These are phyloP conservation scores for Kodamaea sp. DNA, from an alignment of 1,139 yeast genomes.

Conservation along the genomic window DNA sequence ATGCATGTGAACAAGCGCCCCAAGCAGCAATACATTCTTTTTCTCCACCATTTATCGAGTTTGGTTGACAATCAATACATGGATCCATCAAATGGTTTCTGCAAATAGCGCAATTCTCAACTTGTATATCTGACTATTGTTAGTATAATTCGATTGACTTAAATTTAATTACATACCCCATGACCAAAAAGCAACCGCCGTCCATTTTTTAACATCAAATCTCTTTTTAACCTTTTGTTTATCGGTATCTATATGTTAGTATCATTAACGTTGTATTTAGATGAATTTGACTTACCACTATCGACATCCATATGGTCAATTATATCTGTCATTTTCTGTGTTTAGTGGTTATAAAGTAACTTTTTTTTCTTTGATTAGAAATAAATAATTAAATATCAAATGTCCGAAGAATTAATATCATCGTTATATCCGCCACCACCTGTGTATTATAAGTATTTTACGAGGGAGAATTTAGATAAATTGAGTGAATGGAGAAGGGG, in stretches of 20 bases:
- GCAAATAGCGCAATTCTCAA: constrained; percentile 97
- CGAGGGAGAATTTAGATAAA: constrained; percentile 52
- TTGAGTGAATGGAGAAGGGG: constrained; percentile 22
- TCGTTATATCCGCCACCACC: constrained; percentile 90
- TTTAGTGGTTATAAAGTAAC: background rate
- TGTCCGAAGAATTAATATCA: constrained; percentile 41
- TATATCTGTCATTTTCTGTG: constrained; percentile 18
- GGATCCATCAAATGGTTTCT: constrained; percentile 98
- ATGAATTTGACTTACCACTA: constrained; percentile 20
- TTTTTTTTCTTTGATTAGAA: background rate
- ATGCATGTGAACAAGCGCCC: constrained; percentile 95
- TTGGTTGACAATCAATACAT: constrained; percentile 95
- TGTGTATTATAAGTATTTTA: constrained; percentile 64
- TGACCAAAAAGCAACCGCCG: constrained; percentile 99
- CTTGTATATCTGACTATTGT: constrained; percentile 58
- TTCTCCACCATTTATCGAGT: constrained; percentile 60
- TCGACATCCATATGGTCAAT: constrained; percentile 32
- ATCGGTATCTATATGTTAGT: constrained; percentile 1
- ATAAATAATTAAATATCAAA: constrained; percentile 1
- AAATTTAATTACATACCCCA: constrained; percentile 64
- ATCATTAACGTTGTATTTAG: background rate
- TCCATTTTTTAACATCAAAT: constrained; percentile 68
- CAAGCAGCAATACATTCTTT: constrained; percentile 94
- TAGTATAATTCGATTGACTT: constrained; percentile 17
- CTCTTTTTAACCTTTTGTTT: constrained; percentile 23